Conservation (phyloP, 2,329 filamentous ascomycete species). For the Aspergillus carbonarius region DNA sequence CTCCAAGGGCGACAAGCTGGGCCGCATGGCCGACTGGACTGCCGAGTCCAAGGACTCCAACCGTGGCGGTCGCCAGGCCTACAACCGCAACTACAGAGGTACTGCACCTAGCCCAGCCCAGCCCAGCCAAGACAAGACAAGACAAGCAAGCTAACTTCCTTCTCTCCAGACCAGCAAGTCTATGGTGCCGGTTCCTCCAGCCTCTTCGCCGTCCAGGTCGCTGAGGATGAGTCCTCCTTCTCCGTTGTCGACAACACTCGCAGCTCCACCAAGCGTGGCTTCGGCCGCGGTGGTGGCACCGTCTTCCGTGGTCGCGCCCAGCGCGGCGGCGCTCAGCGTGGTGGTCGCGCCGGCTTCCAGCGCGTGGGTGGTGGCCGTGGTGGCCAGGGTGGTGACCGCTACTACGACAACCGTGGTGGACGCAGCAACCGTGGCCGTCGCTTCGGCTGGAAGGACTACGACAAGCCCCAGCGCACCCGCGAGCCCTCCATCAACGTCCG, state of each 20-base stretch:
- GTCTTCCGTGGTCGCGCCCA: constrained; percentile 79
- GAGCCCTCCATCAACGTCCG: constrained; percentile 96
- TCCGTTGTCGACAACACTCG: constrained; percentile 95
- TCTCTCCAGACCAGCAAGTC: constrained; percentile 80
- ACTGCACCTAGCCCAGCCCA: constrained; percentile 14
- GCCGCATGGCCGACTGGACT: constrained; percentile 99
- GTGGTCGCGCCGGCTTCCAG: constrained; percentile 70
- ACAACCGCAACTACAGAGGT: constrained; percentile 94
- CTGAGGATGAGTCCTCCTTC: constrained; percentile 96
- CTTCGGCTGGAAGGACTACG: constrained; percentile 98
- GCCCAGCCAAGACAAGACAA: constrained; percentile 1
- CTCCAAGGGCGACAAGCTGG: constrained; percentile 97
- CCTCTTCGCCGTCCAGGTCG: constrained; percentile 84
- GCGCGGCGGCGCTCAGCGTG: constrained; percentile 74
- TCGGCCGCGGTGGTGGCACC: constrained; percentile 80
- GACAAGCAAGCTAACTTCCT: background rate
- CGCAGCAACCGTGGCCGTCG: constrained; percentile 74
- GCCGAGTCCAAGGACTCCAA: constrained; percentile 73
- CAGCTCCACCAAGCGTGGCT: constrained; percentile 79
- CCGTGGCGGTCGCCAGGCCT: constrained; percentile 79
- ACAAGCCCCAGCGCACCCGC: constrained; percentile 94
- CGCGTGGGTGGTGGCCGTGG: constrained; percentile 67
- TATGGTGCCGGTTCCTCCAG: constrained; percentile 87
- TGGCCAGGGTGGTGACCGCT: constrained; percentile 63
- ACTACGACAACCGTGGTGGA: constrained; percentile 70